A percentile compares a stretch with the other conserved stretches of the same genome.
These are phyloP conservation scores for Pinus tabuliformis DNA, from an alignment of 75 land plant species.

Conservation along the genomic window DNA sequence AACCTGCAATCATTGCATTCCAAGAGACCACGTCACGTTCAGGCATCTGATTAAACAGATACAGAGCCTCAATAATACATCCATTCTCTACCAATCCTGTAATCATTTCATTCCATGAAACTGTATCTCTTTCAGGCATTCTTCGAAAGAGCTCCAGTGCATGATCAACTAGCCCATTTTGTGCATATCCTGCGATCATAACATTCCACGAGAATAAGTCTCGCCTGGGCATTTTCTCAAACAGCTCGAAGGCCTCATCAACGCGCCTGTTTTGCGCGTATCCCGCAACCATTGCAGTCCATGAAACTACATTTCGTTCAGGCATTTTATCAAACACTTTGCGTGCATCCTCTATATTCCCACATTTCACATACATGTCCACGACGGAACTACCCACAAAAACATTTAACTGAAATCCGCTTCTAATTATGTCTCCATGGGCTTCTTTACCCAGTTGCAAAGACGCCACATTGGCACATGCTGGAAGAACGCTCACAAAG, in stretches of 20 bases:
- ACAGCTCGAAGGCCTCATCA: slow-evolving; percentile 17
- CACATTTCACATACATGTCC: slow-evolving; percentile 21
- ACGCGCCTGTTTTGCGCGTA: slow-evolving; percentile 6
- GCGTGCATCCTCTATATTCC: slow-evolving; percentile 11
- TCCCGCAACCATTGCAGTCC: slow-evolving; percentile 29
- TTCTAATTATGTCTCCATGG: slow-evolving; percentile 8
- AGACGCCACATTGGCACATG: not conserved
- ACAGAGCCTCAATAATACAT: not conserved
- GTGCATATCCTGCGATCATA: slow-evolving; percentile 10
- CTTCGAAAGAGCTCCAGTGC: slow-evolving; percentile 8
- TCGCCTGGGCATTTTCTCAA: slow-evolving; percentile 12
- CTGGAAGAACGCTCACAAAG: slow-evolving; percentile 12
- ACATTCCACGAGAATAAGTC: slow-evolving; percentile 20
- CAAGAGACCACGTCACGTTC: slow-evolving; percentile 12
- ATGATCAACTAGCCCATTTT: slow-evolving; percentile 10
- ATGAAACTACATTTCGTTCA: slow-evolving; percentile 21
- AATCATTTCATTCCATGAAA: slow-evolving; percentile 22
- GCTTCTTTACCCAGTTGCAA: not conserved
- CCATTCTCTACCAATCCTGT: slow-evolving; percentile 13
- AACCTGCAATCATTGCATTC: slow-evolving; percentile 22
- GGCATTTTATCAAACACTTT: slow-evolving; percentile 16
- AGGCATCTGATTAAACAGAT: not conserved
- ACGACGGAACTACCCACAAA: slow-evolving; percentile 8
- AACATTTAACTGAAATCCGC: not conserved
- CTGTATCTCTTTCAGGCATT: slow-evolving; percentile 14